Base-by-base conservation (phyloP, 345 rosid genomes). In the Citrus mangshanensis region DNA sequence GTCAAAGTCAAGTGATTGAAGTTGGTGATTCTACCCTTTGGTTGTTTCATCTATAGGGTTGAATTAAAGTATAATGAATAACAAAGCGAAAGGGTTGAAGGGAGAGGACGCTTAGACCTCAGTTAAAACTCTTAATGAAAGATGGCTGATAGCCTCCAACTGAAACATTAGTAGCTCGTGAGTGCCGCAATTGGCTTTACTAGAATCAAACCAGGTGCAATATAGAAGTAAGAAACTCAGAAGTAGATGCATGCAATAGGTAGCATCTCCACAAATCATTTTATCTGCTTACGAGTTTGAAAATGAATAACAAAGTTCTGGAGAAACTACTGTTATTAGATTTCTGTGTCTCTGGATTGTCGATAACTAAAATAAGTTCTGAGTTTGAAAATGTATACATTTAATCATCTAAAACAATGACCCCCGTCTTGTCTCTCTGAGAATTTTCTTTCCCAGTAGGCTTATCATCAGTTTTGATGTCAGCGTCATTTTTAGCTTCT, bases 321-420 rank as follows among this genome's bases (percentile, higher is more conserved):
- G 35, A 34, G 42, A 37, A 73, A 37, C 28, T 24, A 73, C 76
- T 34, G 54, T 35, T 24, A 24, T 60, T 24, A 18, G 6, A 14
- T 73, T 73, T 24, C 28, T 21, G 0, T 35, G 37, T 3, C 10
- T 25, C 63, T 56, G 4, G 4, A 40, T 37, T 38, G 66, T n/a
- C 40, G 40, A 35, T 21, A 16, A 24, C 34, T 24, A 42, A n/a
- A 69, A 62, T 64, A 28, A 62, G 70, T 28, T 64, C 22, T 62
- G 9, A 27, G 22, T 70, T 42, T 13, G 40, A n/a, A 49, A 25
- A 54, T 64, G 30, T 14, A 60, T 61, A 16, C 10, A 35, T 81
- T 77, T 77, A 87, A 37, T 87, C 87, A 69, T 88, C 93, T 59
- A 86, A 72, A 28, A 85, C 66, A 40, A 86, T 78, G 63, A 89